A percentile compares a stretch with the other conserved stretches of the same genome.
Evolutionary conservation across 1,139 yeast species (phyloP).

Genomic region (Debaryomyces psychrophilus): DNA sequence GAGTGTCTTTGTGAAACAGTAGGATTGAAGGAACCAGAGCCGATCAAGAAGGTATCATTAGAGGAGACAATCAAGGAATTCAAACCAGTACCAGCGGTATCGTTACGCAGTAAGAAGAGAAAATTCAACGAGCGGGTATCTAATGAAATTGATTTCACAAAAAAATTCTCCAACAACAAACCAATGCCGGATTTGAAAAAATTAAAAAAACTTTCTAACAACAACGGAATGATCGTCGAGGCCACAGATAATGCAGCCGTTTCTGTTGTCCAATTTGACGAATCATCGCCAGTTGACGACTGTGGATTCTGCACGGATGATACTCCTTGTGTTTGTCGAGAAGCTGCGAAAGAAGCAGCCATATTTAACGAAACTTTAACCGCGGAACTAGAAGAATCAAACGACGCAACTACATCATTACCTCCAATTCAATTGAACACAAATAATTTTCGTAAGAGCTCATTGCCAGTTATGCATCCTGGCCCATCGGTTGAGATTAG

Average conservation of each 20-base stretch:
- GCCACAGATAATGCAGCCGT: neutral
- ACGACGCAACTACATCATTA: conserved; percentile 30
- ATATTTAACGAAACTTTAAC: conserved; percentile 34
- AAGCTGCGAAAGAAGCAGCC: conserved; percentile 68
- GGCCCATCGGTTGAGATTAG: conserved; percentile 62
- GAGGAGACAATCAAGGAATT: conserved; percentile 44
- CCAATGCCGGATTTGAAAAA: conserved; percentile 46
- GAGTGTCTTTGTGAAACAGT: conserved; percentile 70
- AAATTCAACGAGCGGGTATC: conserved; percentile 22
- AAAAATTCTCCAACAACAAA: conserved; percentile 41
- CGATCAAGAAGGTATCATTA: conserved; percentile 19
- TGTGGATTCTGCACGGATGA: conserved; percentile 95
- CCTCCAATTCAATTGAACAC: conserved; percentile 40
- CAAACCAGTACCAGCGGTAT: conserved; percentile 64
- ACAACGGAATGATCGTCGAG: conserved; percentile 1
- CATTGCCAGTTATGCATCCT: conserved; percentile 66
- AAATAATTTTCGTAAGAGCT: conserved; percentile 30
- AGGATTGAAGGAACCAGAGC: conserved; percentile 48
- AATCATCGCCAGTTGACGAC: conserved; percentile 63
- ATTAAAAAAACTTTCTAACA: conserved; percentile 18
- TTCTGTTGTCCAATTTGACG: conserved; percentile 28
- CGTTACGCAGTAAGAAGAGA: conserved; percentile 46
- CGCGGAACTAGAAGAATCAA: conserved; percentile 17
- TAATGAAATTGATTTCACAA: conserved; percentile 58
- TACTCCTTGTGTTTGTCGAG: conserved; percentile 91